phyloP scores from a whole-genome alignment of 257 asterid species.

The Rauvolfia tetraphylla region DNA sequence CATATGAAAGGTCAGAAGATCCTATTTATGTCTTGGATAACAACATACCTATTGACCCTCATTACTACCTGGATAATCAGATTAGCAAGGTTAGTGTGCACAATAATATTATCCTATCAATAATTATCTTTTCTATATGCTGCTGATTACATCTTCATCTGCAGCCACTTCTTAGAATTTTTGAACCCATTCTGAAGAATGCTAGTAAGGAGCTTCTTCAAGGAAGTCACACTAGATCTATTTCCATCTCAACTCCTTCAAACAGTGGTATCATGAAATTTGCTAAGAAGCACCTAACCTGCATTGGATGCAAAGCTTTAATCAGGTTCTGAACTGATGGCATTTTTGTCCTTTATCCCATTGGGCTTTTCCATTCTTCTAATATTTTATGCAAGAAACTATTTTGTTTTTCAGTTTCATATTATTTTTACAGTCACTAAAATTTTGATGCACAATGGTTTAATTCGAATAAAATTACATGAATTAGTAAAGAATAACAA shows the following conservation, averaged over 20 bases:
- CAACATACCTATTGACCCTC: constrained; percentile 89
- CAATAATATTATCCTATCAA: constrained; percentile 20
- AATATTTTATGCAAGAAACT: background rate
- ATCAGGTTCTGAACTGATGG: constrained; percentile 45
- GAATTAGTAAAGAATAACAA: background rate
- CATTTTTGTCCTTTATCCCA: constrained; percentile 8
- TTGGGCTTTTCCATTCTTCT: background rate
- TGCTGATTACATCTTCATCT: constrained; percentile 19
- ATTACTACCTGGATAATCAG: constrained; percentile 97
- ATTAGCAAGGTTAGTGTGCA: constrained; percentile 77
- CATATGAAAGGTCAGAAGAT: constrained; percentile 95
- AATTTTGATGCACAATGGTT: background rate
- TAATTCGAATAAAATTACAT: background rate
- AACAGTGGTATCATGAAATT: constrained; percentile 89
- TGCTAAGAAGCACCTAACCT: constrained; percentile 75
- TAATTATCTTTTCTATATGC: background rate
- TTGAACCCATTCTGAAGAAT: constrained; percentile 92
- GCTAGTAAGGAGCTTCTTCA: constrained; percentile 95
- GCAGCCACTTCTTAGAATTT: constrained; percentile 95
- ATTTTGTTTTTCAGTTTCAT: background rate
- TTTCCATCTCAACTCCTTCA: constrained; percentile 90
- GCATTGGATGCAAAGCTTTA: constrained; percentile 93
- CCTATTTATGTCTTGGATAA: constrained; percentile 92
- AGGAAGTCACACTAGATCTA: constrained; percentile 89
- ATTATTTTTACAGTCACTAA: background rate